phyloP scores from a whole-genome alignment of 2,329 filamentous ascomycete genomes.

The Daldinia sp. region DNA sequence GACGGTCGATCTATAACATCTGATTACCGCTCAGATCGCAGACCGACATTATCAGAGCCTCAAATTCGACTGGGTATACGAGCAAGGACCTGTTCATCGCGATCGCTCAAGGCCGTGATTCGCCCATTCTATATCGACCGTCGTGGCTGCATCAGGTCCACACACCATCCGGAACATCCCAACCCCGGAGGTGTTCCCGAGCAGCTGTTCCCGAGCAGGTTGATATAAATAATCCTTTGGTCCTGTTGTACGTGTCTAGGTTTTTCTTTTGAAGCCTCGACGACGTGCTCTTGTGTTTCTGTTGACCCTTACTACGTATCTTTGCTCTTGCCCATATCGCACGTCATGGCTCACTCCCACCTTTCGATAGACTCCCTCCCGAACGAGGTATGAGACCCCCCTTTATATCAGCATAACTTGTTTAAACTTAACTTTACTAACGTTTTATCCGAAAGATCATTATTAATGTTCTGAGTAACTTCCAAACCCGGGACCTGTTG shows the following conservation, averaged over 20 bases:
- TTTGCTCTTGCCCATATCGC: conserved; percentile 36
- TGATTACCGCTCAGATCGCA: conserved; percentile 25
- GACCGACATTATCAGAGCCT: conserved; percentile 26
- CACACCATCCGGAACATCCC: conserved; percentile 10
- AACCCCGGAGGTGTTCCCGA: too few species aligned
- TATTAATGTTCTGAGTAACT: conserved; percentile 56
- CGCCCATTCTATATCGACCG: conserved; percentile 1
- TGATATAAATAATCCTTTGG: conserved; percentile 28
- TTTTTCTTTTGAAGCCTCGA: conserved; percentile 18
- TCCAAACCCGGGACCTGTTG: conserved; percentile 62
- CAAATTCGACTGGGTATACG: conserved; percentile 7
- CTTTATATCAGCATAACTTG: not conserved
- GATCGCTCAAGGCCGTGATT: conserved; percentile 1
- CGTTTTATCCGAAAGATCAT: conserved; percentile 54
- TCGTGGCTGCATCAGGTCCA: conserved; percentile 23
- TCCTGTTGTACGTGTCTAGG: conserved; percentile 1
- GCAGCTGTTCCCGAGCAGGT: conserved; percentile 6
- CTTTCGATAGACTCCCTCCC: conserved; percentile 46
- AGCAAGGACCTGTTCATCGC: conserved; percentile 4
- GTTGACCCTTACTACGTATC: conserved; percentile 31
- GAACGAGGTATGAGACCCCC: conserved; percentile 45
- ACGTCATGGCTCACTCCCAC: conserved; percentile 41
- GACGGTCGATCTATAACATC: conserved; percentile 31
- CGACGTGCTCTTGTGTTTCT: conserved; percentile 33
- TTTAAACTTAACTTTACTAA: conserved; percentile 6